Evolutionary conservation across 768 basidiomycete genomes (phyloP).

Genomic region (Mycena kentingensis): DNA sequence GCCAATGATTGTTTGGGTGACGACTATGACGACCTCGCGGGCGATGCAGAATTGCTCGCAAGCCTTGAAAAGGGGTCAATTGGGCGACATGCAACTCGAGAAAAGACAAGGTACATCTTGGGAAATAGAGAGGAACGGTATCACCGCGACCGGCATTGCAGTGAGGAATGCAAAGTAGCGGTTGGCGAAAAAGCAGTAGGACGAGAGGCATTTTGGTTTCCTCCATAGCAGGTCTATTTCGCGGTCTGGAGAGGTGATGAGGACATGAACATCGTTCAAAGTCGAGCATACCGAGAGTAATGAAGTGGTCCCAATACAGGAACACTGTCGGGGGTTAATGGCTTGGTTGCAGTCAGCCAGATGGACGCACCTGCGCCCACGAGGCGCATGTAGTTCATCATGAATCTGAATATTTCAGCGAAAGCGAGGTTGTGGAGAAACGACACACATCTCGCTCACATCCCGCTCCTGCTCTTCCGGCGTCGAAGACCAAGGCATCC

Average conservation of each 20-base stretch:
- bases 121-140: conserved; percentile 9
- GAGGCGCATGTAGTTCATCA: conserved; percentile 3
- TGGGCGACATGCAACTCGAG: not conserved
- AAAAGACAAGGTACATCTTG: not conserved
- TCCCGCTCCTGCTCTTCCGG: not conserved
- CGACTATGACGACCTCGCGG: conserved; percentile 5
- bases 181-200: conserved; percentile 34
- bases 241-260: not conserved
- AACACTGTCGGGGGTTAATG: not conserved
- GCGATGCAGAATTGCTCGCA: conserved; percentile 4
- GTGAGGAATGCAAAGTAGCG: conserved; percentile 31
- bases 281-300: conserved; percentile 1
- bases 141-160: not conserved
- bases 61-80: not conserved
- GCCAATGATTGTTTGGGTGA: not conserved
- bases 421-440: not conserved
- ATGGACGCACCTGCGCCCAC: not conserved
- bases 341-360: not conserved
- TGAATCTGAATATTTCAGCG: not conserved
- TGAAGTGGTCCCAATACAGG: conserved; percentile 14
- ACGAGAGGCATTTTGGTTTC: conserved; percentile 22
- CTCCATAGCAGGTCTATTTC: conserved; percentile 30
- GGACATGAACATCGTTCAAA: not conserved
- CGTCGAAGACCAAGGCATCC: not conserved
- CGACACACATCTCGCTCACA: not conserved